These are phyloP conservation scores for Nothophoma quercina DNA, from an alignment of 2,329 filamentous ascomycete species.

Conservation along the genomic window DNA sequence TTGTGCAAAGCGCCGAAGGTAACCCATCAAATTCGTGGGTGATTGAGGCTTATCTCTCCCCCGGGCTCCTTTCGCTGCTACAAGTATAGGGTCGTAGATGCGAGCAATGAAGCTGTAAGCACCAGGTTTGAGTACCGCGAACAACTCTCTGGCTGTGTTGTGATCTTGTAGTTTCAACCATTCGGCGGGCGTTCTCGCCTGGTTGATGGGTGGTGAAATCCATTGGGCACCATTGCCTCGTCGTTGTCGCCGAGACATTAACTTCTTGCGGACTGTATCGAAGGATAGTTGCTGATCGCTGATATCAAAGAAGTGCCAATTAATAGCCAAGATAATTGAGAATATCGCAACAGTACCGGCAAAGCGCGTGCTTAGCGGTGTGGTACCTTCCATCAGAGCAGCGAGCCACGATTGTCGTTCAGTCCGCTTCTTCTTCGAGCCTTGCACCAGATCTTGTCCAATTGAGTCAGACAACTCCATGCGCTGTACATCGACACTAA, in stretches of 20 bases:
- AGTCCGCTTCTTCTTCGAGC: slow-evolving; percentile 58
- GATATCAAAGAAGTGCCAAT: slow-evolving; percentile 79
- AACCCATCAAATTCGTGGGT: slow-evolving; percentile 61
- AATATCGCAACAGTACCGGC: slow-evolving; percentile 77
- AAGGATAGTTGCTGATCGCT: slow-evolving; percentile 52
- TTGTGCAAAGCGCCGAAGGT: slow-evolving; percentile 56
- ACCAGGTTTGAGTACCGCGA: slow-evolving; percentile 75
- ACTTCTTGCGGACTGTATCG: slow-evolving; percentile 26
- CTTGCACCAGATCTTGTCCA: slow-evolving; percentile 49
- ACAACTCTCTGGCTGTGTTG: slow-evolving; percentile 78
- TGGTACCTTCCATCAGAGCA: slow-evolving; percentile 68
- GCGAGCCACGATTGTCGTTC: slow-evolving; percentile 65
- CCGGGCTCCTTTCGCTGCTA: slow-evolving; percentile 73
- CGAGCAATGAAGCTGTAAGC: slow-evolving; percentile 75
- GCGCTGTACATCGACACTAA: slow-evolving; percentile 79
- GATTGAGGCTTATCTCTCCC: slow-evolving; percentile 63
- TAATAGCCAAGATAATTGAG: slow-evolving; percentile 74
- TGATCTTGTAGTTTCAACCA: slow-evolving; percentile 82
- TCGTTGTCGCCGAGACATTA: slow-evolving; percentile 32
- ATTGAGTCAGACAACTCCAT: slow-evolving; percentile 79
- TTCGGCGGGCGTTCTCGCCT: slow-evolving; percentile 76
- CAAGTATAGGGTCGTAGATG: slow-evolving; percentile 77
- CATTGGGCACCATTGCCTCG: slow-evolving; percentile 24
- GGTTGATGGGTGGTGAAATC: slow-evolving; percentile 68
- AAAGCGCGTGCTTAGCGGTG: slow-evolving; percentile 74